Percentiles rank a stretch among this genome's conserved stretches.
These are phyloP conservation scores for Neofusicoccum laricinum DNA, from an alignment of 2,329 filamentous ascomycete genomes.

Conservation along the genomic window DNA sequence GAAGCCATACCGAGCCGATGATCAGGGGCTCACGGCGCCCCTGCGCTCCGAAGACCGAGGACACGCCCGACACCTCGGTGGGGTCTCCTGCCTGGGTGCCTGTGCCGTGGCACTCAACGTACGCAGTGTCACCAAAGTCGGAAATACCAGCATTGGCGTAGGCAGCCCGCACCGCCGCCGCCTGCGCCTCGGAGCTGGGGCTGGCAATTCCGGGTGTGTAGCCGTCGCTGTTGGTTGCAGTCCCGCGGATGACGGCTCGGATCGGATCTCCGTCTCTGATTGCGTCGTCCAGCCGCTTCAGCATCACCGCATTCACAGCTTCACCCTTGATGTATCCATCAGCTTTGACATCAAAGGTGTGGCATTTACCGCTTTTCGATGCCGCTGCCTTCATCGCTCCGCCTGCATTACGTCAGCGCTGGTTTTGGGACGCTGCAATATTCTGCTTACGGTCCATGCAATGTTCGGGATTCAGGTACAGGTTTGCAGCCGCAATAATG, in stretches of 20 bases:
- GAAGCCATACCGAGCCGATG: too few relatives aligned
- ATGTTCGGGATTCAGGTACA: too few relatives aligned
- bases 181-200: conserved; percentile 34
- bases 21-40: too few relatives aligned
- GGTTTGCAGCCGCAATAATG: too few relatives aligned
- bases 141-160: conserved; percentile 28
- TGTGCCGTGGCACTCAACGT: conserved; percentile 47
- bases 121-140: not conserved
- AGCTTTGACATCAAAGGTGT: conserved; percentile 24
- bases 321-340: conserved; percentile 29
- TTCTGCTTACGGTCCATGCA: too few relatives aligned
- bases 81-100: conserved; percentile 54
- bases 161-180: conserved; percentile 29
- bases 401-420: too few relatives aligned
- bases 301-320: conserved; percentile 24
- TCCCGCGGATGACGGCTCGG: conserved; percentile 28
- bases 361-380: conserved; percentile 15
- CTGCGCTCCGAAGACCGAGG: not conserved
- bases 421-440: too few relatives aligned
- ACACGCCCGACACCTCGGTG: conserved; percentile 24
- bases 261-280: conserved; percentile 30
- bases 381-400: too few relatives aligned
- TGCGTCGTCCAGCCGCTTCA: conserved; percentile 30
- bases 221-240: conserved; percentile 21
- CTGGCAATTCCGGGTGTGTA: conserved; percentile 34